Evolutionary conservation across 2,329 filamentous ascomycete species (phyloP).

Genomic region (Botrytis aclada): DNA sequence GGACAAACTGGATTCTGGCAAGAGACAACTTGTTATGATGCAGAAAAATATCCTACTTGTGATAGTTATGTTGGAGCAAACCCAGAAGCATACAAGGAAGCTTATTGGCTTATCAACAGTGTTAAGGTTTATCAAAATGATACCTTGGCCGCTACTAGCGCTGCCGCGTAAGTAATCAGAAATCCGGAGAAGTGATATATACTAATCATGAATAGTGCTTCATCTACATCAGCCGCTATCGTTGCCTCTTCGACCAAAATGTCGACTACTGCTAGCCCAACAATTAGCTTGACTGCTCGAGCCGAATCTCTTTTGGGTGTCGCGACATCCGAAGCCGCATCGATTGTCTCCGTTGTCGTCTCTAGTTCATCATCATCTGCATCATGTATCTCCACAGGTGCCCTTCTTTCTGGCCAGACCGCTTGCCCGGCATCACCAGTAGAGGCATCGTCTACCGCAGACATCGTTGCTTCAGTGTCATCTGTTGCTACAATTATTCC

Average conservation of each 20-base stretch:
- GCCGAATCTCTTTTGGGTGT: not conserved
- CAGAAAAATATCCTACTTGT: constrained; percentile 38
- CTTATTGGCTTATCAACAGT: constrained; percentile 34
- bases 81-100: constrained; percentile 27
- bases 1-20: constrained; percentile 52
- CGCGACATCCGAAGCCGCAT: not conserved
- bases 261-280: not conserved
- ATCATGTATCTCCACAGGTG: constrained; percentile 2
- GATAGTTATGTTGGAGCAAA: constrained; percentile 32
- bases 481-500: not conserved
- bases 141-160: constrained; percentile 38
- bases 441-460: not conserved
- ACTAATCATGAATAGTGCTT: constrained; percentile 3
- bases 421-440: not conserved
- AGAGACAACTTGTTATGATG: constrained; percentile 41
- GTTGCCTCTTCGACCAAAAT: not conserved
- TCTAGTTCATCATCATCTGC: not conserved
- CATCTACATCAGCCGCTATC: not conserved
- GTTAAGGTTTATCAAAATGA: constrained; percentile 31
- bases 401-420: constrained; percentile 5
- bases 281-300: not conserved
- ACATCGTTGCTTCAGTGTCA: not conserved
- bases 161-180: not conserved
- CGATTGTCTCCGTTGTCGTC: constrained; percentile 1
- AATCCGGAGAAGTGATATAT: not conserved